Base-by-base conservation (phyloP, 1,284 basidiomycete genomes). In the Irpex sp. region DNA sequence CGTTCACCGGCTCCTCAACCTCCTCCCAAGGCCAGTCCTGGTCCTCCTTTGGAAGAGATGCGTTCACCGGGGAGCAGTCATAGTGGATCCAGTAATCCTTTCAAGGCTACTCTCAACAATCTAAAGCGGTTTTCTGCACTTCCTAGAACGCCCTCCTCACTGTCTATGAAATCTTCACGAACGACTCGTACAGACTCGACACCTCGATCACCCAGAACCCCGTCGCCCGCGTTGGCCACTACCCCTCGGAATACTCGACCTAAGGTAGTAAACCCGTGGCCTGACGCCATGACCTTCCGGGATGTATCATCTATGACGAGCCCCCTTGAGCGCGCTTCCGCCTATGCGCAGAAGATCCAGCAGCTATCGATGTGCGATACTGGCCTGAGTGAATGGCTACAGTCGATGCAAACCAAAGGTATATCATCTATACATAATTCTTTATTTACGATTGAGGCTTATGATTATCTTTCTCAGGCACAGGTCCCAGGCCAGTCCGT, bases 321-420 rank as follows among this genome's bases (percentile, higher is more conserved):
- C 35, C 70, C 90, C 0, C 72, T 87, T 3, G 95, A 97, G 70
- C 81, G 94, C 47, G 92, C 91, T 57, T 74, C 80, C 35, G 85
- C 86, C 54, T 97, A 97, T 71, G 90, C 92, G 6, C 77, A 79
- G 65, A 94, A 94, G 75, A 92, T 96, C 67, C 93, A 94, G 70
- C 93, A 95, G 69, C 76, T 97, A 19, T 83, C 86, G 56, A 78
- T 81, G 64, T 87, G 87, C 67, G 92, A 95, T 71, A 90, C 89
- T 69, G 94, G 95, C 17, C 74, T 97, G 63, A 78, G 79, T 13
- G 88, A 90, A 26, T 96, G 94, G 95, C 78, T 93, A 54, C 68
- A 77, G 39, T 81, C 82, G 57, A 82, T 82, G 63, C 83, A 77
- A 68, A 73, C 77, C 63, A 80, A 81, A 78, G 81, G 92, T 92